A percentile compares a stretch with the other conserved stretches of the same genome.
Conservation (phyloP, 2,329 filamentous ascomycete species). For the Neonectria hederae region DNA sequence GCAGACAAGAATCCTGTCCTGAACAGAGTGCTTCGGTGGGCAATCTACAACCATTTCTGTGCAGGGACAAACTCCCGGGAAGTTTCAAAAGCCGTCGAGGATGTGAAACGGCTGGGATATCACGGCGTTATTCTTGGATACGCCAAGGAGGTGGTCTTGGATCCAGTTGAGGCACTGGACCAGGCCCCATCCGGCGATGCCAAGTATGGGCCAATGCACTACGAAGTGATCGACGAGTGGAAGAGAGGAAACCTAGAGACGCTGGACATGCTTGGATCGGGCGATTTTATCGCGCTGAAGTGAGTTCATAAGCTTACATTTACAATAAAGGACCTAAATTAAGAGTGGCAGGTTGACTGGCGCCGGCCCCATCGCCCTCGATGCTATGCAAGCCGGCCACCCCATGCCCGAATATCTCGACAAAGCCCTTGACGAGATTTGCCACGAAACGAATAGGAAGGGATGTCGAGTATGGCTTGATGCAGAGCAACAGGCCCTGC, state of each 20-base stretch:
- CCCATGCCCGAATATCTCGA: slow-evolving; percentile 51
- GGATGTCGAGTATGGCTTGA: slow-evolving; percentile 55
- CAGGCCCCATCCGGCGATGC: slow-evolving; percentile 3
- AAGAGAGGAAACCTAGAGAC: slow-evolving; percentile 62
- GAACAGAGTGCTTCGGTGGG: slow-evolving; percentile 55
- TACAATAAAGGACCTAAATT: accelerated
- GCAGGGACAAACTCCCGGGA: slow-evolving; percentile 60
- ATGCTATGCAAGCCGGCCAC: slow-evolving; percentile 47
- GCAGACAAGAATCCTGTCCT: slow-evolving; percentile 51
- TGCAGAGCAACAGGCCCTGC: slow-evolving; percentile 56
- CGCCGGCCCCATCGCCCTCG: slow-evolving; percentile 51
- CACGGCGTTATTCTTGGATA: slow-evolving; percentile 63
- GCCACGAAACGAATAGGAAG: slow-evolving; percentile 45
- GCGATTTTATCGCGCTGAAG: slow-evolving; percentile 70
- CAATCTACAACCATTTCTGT: slow-evolving; percentile 67
- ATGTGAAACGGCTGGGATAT: slow-evolving; percentile 60
- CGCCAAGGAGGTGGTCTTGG: slow-evolving; percentile 57
- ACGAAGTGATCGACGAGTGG: slow-evolving; percentile 54
- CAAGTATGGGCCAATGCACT: slow-evolving; percentile 27
- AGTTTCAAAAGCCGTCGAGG: slow-evolving; percentile 54
- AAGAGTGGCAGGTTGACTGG: slow-evolving; percentile 50
- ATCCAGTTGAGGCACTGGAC: slow-evolving; percentile 36
- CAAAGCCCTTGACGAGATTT: slow-evolving; percentile 52
- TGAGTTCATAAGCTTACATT: slow-evolving; percentile 35
- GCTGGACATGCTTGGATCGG: slow-evolving; percentile 57